Evolutionary conservation across 2,329 filamentous ascomycete genomes (phyloP).

Genomic region (Aspergillus quadrilineatus): DNA sequence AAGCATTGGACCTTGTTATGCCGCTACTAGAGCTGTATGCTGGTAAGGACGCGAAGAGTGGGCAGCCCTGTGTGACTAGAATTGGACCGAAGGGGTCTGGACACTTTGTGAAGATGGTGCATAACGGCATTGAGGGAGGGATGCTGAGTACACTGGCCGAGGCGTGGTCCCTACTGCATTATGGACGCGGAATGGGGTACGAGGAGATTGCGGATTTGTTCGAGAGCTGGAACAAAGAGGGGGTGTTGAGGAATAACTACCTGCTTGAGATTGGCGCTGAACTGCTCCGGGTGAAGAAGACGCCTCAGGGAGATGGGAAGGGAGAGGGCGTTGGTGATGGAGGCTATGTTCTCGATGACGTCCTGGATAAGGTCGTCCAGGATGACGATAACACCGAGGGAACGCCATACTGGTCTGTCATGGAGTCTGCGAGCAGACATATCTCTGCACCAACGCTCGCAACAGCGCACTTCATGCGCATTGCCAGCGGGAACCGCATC

Average conservation of each 20-base stretch:
- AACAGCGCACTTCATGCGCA: slow-evolving; percentile 61
- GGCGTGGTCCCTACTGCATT: slow-evolving; percentile 63
- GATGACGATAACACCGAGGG: slow-evolving; percentile 66
- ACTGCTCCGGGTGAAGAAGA: slow-evolving; percentile 56
- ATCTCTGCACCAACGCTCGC: slow-evolving; percentile 65
- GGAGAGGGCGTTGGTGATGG: slow-evolving; percentile 36
- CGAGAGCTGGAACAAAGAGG: slow-evolving; percentile 58
- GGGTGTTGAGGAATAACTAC: slow-evolving; percentile 61
- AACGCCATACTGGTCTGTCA: slow-evolving; percentile 65
- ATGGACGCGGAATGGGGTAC: slow-evolving; percentile 57
- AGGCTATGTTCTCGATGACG: slow-evolving; percentile 57
- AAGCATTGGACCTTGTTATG: slow-evolving; percentile 58
- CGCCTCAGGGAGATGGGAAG: slow-evolving; percentile 33
- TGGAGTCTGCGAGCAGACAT: slow-evolving; percentile 61
- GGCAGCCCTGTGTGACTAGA: slow-evolving; percentile 59
- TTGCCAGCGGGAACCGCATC: slow-evolving; percentile 61
- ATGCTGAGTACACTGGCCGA: slow-evolving; percentile 67
- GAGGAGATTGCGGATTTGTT: slow-evolving; percentile 63
- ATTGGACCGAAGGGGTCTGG: slow-evolving; percentile 64
- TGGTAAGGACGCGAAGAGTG: slow-evolving; percentile 59
- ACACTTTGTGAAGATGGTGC: slow-evolving; percentile 74
- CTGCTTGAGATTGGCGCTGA: slow-evolving; percentile 63
- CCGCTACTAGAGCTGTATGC: slow-evolving; percentile 62
- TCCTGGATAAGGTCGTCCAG: slow-evolving; percentile 71
- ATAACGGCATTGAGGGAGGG: slow-evolving; percentile 72